Percentiles rank a stretch among this genome's conserved stretches.
phyloP scores from a whole-genome alignment of 345 rosid genomes.

The Sonneratia caseolaris region DNA sequence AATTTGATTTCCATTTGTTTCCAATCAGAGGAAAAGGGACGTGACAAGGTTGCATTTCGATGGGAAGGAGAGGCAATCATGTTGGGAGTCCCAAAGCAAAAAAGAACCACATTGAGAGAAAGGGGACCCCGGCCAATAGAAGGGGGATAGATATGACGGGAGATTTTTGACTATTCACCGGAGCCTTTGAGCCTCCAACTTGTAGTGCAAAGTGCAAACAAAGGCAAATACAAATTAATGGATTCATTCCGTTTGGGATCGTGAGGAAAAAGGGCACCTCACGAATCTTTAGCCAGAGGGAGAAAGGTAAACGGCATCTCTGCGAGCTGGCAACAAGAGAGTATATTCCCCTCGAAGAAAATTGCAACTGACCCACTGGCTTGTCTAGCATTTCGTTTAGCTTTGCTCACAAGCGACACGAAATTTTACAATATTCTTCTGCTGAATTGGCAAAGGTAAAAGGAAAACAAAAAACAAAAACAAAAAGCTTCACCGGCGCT shows the following conservation, averaged over 20 bases:
- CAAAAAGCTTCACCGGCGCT: background rate
- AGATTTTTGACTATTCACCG: background rate
- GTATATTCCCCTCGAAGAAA: too few species aligned
- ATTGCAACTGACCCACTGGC: too few species aligned
- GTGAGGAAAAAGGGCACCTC: background rate
- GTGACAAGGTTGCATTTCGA: background rate
- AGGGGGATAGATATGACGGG: background rate
- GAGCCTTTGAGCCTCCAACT: background rate
- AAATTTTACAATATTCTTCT: background rate
- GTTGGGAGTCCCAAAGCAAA: background rate
- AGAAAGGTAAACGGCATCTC: background rate
- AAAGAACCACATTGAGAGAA: background rate
- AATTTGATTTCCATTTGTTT: background rate
- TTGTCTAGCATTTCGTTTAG: too few species aligned
- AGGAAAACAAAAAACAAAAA: background rate
- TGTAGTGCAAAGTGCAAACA: slow-evolving; percentile 1
- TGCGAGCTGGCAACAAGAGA: background rate
- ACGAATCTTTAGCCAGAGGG: background rate
- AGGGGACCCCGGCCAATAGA: background rate
- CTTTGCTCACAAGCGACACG: too few species aligned
- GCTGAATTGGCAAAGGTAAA: background rate
- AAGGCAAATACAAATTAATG: background rate
- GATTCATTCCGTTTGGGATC: background rate
- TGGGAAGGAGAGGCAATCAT: background rate
- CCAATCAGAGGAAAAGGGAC: background rate